These are phyloP conservation scores for Peltaster fructicola DNA, from an alignment of 2,329 filamentous ascomycete genomes.

Conservation along the genomic window DNA sequence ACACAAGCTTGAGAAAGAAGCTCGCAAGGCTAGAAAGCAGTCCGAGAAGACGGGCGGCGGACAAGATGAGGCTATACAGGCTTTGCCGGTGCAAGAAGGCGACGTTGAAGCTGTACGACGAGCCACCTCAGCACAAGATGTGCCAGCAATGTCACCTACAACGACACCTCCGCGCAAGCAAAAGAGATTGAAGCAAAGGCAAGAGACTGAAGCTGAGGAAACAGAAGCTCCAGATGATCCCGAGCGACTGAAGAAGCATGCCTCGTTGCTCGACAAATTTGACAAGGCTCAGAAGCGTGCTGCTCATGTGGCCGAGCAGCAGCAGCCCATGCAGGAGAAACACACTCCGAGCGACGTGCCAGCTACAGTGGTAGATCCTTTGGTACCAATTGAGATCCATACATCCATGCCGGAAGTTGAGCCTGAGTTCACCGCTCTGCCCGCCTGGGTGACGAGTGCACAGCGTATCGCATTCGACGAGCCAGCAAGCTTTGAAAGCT, in stretches of 20 bases:
- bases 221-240: conserved; percentile 1
- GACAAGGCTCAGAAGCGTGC: conserved; percentile 16
- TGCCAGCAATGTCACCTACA: no score
- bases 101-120: no score
- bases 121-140: no score
- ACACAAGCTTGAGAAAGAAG: conserved; percentile 19
- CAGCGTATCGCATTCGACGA: conserved; percentile 47
- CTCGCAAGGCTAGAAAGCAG: conserved; percentile 13
- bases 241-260: conserved; percentile 15
- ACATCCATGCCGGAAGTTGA: conserved; percentile 40
- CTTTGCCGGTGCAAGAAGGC: no score
- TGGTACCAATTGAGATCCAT: no score
- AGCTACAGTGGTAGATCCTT: conserved; percentile 49
- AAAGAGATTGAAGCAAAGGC: conserved; percentile 24
- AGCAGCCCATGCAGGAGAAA: background rate
- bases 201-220: conserved; percentile 15
- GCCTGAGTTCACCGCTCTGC: conserved; percentile 60
- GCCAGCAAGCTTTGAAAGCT: conserved; percentile 41
- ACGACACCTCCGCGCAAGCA: no score
- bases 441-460: conserved; percentile 63
- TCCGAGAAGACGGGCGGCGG: conserved; percentile 5
- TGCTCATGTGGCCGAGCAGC: background rate
- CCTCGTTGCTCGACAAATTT: conserved; percentile 26
- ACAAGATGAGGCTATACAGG: no score
- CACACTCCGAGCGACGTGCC: conserved; percentile 26